Conservation (phyloP, 768 basidiomycete genomes). For the Cystobasidiopsis lactophilus region DNA sequence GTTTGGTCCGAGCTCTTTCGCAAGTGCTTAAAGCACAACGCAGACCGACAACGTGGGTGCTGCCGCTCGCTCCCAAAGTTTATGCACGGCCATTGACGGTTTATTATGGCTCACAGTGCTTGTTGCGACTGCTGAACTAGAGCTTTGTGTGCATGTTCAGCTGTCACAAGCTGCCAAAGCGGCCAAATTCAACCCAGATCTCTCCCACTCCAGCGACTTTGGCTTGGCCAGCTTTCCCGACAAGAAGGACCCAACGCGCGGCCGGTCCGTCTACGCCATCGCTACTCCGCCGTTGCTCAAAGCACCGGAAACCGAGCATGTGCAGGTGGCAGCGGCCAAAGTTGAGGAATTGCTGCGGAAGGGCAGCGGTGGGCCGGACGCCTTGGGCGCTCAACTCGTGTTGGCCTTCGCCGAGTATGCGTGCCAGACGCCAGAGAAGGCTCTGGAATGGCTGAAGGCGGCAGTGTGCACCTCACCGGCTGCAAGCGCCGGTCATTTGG, state of each 20-base stretch:
- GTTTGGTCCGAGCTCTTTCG: slow-evolving; percentile 7
- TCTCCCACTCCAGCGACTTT: background rate
- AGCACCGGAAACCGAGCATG: background rate
- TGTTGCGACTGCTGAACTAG: background rate
- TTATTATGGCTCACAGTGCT: too few species aligned
- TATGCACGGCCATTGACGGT: background rate
- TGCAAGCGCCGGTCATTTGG: slow-evolving; percentile 5
- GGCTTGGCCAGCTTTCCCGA: background rate
- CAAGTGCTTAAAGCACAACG: slow-evolving; percentile 10
- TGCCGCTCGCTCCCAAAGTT: background rate
- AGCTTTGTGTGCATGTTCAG: background rate
- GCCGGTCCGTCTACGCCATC: background rate
- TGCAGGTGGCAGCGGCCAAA: background rate
- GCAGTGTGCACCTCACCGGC: background rate
- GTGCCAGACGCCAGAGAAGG: background rate
- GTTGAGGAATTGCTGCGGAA: background rate
- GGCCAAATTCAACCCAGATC: background rate
- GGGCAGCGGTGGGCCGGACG: too few species aligned
- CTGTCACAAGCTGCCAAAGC: background rate
- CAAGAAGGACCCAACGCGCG: background rate
- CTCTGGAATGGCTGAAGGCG: background rate
- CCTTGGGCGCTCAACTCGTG: slow-evolving; percentile 37
- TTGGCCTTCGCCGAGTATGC: slow-evolving; percentile 68
- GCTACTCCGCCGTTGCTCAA: background rate
- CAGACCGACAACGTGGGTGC: background rate